Evolutionary conservation across 306 rosid genomes (phyloP), one percentile per base, ranked within the genome.

Genomic region (Ziziphus jujuba): DNA sequence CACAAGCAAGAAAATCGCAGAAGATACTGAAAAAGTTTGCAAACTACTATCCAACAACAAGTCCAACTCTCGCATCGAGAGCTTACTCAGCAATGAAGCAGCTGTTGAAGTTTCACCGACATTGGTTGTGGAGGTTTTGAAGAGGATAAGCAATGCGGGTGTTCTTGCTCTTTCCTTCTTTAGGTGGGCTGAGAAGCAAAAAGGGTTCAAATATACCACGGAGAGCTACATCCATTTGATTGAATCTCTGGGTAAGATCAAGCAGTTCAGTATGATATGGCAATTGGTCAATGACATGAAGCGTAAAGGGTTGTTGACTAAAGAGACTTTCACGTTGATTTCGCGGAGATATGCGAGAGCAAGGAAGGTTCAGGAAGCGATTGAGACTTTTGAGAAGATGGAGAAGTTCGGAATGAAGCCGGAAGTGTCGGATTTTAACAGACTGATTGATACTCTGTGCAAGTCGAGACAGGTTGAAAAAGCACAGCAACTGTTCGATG

Each of bases 401-500:
- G 84, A 77, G 28, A 72, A 66, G 61, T 89, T 78, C n/a, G 92
- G 89, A 35, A 62, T 92, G 67, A 81, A 82, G 81, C 69, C 78
- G 7, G 81, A 78, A 38, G 64, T 79, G 13, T 77, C 80, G 15
- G 98, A 92, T 76, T 89, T 80, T 61, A 92, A 89, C 14, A 83
- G 73, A 65, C 79, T 91, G 59, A 60, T 92, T 22, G 96, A 89
- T 45, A 82, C 82, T 21, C 31, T 92, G 14, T 61, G 96, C 76
- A 89, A 92, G 72, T 80, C 96, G 5, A 87, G 74, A 77, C 34
- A 59, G 61, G 88, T 85, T 21, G 78, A 67, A 63, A 79, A 72
- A 31, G 98, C 98, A 33, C 96, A 89, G 16, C 80, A 89, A 72
- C 74, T 92, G 91, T 89, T 92, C 64, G 95, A 92, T 49, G 73